Evolutionary conservation across 2,329 filamentous ascomycete species (phyloP).

Genomic region (Aureobasidium pullulans): DNA sequence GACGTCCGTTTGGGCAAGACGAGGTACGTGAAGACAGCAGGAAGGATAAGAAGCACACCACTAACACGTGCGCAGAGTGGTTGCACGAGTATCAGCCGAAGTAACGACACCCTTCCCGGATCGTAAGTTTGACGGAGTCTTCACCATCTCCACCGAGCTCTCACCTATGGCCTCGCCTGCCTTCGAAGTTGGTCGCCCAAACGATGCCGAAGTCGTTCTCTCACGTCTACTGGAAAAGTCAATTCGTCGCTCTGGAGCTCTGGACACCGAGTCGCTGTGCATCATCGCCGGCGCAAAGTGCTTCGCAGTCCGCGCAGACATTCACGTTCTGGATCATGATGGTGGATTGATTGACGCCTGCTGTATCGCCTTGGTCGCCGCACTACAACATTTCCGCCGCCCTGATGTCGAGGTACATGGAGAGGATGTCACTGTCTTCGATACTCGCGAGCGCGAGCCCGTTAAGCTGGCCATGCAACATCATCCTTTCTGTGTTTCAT

Average conservation of each 20-base stretch:
- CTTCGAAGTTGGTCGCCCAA: conserved; percentile 77
- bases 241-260: conserved; percentile 79
- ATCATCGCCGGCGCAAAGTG: conserved; percentile 85
- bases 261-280: conserved; percentile 93
- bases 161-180: conserved; percentile 86
- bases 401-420: conserved; percentile 84
- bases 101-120: conserved; percentile 79
- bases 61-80: conserved; percentile 50
- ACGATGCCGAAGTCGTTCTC: conserved; percentile 76
- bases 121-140: conserved; percentile 90
- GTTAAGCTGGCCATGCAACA: conserved; percentile 87
- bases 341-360: conserved; percentile 81
- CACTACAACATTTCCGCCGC: conserved; percentile 82
- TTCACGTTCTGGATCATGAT: conserved; percentile 86
- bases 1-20: conserved; percentile 87
- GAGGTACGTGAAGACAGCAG: conserved; percentile 47
- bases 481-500: conserved; percentile 84
- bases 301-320: conserved; percentile 83
- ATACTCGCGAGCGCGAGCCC: conserved; percentile 76
- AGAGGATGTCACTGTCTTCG: conserved; percentile 77
- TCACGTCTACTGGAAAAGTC: conserved; percentile 90
- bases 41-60: conserved; percentile 8
- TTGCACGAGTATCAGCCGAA: conserved; percentile 80
- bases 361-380: conserved; percentile 80
- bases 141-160: conserved; percentile 85